A percentile compares a stretch with the other conserved stretches of the same genome.
phyloP scores from a whole-genome alignment of 176 grass and related monocot genomes.

The Elymus sibiricus region DNA sequence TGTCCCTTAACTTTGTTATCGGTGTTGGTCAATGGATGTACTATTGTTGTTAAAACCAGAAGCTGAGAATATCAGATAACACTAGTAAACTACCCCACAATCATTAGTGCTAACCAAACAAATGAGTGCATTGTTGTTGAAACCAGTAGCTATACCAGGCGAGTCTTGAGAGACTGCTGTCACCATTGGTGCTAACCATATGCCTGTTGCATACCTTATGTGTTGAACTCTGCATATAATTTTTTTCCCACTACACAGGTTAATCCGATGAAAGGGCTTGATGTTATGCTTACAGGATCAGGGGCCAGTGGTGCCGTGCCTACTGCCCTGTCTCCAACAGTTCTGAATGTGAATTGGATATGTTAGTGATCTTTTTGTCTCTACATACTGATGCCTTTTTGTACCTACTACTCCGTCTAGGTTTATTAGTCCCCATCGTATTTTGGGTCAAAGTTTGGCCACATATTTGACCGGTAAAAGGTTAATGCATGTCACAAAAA shows the following conservation, averaged over 20 bases:
- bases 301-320: constrained; percentile 51
- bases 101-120: constrained; percentile 7
- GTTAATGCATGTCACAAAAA: too few relatives aligned
- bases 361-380: constrained; percentile 45
- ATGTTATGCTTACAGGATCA: constrained; percentile 61
- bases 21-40: neutral
- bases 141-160: neutral
- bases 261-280: constrained; percentile 72
- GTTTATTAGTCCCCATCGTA: too few relatives aligned
- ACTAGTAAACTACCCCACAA: neutral
- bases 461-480: too few relatives aligned
- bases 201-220: neutral
- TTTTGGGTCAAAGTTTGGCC: too few relatives aligned
- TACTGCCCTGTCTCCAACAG: constrained; percentile 79
- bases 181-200: constrained; percentile 2
- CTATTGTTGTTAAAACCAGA: neutral
- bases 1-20: neutral
- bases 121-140: neutral
- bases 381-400: constrained; percentile 3
- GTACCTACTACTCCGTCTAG: too few relatives aligned
- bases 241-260: constrained; percentile 40
- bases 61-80: neutral
- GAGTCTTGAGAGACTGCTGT: neutral
- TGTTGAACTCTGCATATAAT: neutral
- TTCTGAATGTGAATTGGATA: constrained; percentile 87